These are phyloP conservation scores for Asterochloris sp. DNA, from an alignment of 139 green algal species.

Conservation along the genomic window DNA sequence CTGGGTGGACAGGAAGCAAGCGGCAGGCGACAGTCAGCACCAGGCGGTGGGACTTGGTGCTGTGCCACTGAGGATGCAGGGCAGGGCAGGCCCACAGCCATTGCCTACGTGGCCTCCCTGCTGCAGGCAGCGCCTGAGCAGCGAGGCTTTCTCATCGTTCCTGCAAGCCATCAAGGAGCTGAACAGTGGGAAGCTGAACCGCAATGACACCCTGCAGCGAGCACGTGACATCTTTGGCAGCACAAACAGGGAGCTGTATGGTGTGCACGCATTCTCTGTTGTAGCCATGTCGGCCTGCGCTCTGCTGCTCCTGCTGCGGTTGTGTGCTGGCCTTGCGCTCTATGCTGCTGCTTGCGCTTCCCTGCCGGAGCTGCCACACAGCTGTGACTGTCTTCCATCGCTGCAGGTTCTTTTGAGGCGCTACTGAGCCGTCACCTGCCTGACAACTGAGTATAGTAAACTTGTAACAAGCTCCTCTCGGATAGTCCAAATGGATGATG, in stretches of 20 bases:
- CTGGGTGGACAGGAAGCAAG: too few relatives aligned
- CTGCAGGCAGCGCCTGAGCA: constrained; percentile 51
- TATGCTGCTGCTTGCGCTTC: neutral
- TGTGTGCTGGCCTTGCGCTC: neutral
- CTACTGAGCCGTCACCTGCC: constrained; percentile 9
- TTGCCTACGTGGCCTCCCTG: neutral
- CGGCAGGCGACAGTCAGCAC: too few relatives aligned
- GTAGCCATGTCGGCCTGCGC: neutral
- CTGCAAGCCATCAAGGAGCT: constrained; percentile 78
- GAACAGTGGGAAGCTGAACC: constrained; percentile 61
- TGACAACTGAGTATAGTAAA: too few relatives aligned
- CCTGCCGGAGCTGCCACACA: neutral
- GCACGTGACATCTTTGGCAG: constrained; percentile 62
- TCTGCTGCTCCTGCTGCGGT: neutral
- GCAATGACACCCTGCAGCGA: constrained; percentile 63
- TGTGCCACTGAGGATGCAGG: too few relatives aligned
- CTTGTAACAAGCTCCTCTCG: too few relatives aligned
- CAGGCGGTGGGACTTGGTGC: too few relatives aligned
- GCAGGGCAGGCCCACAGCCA: neutral
- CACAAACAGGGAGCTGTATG: constrained; percentile 63
- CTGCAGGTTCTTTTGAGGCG: constrained; percentile 15
- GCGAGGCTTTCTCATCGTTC: constrained; percentile 78
- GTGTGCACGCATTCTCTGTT: neutral
- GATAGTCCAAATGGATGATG: too few relatives aligned
- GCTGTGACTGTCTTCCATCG: neutral